Evolutionary conservation across 805 yeast species (phyloP).

Genomic region (Wickerhamomyces pijperi): DNA sequence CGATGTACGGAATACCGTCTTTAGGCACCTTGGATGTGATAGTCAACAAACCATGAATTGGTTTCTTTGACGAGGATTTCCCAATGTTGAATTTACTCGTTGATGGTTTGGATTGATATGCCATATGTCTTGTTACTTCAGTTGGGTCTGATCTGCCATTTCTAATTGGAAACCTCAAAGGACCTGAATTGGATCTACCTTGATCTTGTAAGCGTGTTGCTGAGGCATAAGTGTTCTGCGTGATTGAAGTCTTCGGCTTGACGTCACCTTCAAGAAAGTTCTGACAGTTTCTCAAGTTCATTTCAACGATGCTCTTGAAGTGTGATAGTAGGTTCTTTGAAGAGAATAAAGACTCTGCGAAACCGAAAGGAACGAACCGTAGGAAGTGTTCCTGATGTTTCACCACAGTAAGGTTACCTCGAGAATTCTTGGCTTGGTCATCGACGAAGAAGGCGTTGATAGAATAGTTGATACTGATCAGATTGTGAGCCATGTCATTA

Average conservation of each 20-base stretch:
- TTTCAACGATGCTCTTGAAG: constrained; percentile 7
- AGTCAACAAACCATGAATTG: constrained; percentile 19
- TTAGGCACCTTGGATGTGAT: constrained; percentile 21
- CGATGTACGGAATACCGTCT: constrained; percentile 24
- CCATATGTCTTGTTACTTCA: constrained; percentile 9
- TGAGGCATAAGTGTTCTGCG: constrained; percentile 9
- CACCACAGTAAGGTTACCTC: constrained; percentile 19
- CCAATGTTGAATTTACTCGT: too few relatives aligned
- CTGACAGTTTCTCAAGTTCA: constrained; percentile 8
- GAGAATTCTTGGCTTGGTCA: constrained; percentile 5
- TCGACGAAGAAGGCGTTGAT: constrained; percentile 46
- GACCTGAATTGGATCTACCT: constrained; percentile 1
- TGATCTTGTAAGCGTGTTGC: too few relatives aligned
- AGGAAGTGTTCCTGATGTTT: constrained; percentile 25
- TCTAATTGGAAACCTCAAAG: constrained; percentile 14
- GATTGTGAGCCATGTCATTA: constrained; percentile 36
- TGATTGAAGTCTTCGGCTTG: not conserved
- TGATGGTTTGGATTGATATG: not conserved
- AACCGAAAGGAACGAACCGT: constrained; percentile 30
- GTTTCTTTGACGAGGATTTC: not conserved
- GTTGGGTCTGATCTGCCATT: constrained; percentile 8
- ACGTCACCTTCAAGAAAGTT: not conserved
- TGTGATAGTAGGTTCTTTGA: constrained; percentile 5
- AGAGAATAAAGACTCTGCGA: constrained; percentile 15
- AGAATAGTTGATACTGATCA: constrained; percentile 36